phyloP scores from a whole-genome alignment of 129 eudicot genomes.

The Deinandra increscens region DNA sequence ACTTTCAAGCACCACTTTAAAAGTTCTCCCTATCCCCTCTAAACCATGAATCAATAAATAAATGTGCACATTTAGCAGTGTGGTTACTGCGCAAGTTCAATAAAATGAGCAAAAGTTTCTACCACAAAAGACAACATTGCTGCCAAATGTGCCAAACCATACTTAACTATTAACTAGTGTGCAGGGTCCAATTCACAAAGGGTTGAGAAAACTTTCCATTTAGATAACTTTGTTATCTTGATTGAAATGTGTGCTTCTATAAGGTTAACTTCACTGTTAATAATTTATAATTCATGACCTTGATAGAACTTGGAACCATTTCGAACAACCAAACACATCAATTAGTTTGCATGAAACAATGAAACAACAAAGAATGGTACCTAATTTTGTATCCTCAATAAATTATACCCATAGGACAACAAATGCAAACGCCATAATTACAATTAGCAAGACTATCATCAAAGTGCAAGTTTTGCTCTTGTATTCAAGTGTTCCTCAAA shows the following conservation, averaged over 20 bases:
- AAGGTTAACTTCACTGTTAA: not conserved
- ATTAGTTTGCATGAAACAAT: not conserved
- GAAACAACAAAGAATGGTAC: not conserved
- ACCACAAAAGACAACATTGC: not conserved
- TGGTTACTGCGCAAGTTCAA: not conserved
- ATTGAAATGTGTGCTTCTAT: not conserved
- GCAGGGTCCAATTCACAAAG: not conserved
- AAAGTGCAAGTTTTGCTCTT: not conserved
- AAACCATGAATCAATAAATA: not conserved
- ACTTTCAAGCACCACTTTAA: not conserved
- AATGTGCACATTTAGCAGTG: not conserved
- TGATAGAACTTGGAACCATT: not conserved
- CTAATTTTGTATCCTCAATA: too few relatives aligned
- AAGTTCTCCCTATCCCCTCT: not conserved
- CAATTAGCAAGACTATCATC: not conserved
- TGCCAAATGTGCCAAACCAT: not conserved
- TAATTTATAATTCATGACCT: not conserved
- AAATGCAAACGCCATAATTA: not conserved
- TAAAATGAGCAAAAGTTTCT: not conserved
- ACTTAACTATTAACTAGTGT: not conserved
- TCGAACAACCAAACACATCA: not conserved
- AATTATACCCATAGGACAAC: not conserved
- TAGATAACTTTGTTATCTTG: not conserved
- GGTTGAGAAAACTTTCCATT: not conserved
- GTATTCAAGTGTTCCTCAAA: not conserved